Evolutionary conservation across 2,329 filamentous ascomycete species (phyloP), one percentile per base, ranked within the genome.

Genomic region (Ceratocystiopsis sp.): DNA sequence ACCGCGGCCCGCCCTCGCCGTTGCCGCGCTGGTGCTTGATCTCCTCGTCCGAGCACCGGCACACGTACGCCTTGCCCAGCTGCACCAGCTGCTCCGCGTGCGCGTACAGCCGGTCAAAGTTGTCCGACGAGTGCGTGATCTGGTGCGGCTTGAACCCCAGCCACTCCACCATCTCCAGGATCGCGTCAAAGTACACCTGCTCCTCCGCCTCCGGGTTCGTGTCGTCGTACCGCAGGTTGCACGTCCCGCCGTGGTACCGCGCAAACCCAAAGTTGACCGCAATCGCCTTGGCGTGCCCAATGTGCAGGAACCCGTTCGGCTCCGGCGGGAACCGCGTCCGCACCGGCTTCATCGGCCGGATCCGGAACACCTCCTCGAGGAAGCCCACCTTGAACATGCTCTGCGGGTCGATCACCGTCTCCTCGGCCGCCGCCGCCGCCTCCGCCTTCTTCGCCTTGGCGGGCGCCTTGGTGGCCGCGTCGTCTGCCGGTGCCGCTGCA

Each of bases 201-300:
- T 95, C 83, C 59, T 96, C 91, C 40, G 83, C 84, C 50, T 87
- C 84, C 1, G 91, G 91, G 59, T 96, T 96, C 14, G 91, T 96
- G 54, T 96, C 91, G 58, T 96, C 91, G 42, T 47, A 53, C 16
- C 49, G 49, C 17, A 51, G 46, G 36, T 47, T 70, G 9, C 41
- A 43, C 33, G 13, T 16, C 41, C 89, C 89, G 34, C 80, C 81
- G 57, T 93, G 83, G 55, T 79, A 78, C 55, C 74, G 76, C 14
- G 91, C 89, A 58, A 95, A 96, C 8, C 89, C 89, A 62, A 96
- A 96, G 63, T 96, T 95, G 60, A 96, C 77, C 0, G 85, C 81
- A 59, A 96, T 95, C 18, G 91, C 89, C 65, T 96, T 96, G 50
- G 82, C 83, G 58, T 96, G 91, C 17, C 89, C 89, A 52, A 96